Conservation (phyloP, 2,329 filamentous ascomycete species). For the Colletotrichum neosansevieriae region DNA sequence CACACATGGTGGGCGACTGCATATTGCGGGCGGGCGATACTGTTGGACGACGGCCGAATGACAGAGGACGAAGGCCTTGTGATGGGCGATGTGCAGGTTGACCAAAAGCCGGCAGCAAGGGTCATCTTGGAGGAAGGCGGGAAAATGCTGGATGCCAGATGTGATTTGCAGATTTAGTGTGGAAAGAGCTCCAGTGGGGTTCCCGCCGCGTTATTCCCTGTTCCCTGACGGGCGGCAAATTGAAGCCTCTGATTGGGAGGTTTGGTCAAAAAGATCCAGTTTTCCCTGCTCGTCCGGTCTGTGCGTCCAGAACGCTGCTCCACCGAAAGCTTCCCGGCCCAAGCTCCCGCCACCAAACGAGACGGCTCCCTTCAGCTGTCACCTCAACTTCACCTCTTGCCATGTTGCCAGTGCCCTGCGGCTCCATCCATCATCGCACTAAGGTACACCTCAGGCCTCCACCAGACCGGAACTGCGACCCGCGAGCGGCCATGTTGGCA, state of each 20-base stretch:
- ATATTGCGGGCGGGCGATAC: slow-evolving; percentile 28
- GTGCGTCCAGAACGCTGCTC: neutral
- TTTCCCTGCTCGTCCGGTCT: slow-evolving; percentile 17
- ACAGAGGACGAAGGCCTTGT: slow-evolving; percentile 10
- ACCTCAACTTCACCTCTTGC: neutral
- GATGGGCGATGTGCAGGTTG: slow-evolving; percentile 31
- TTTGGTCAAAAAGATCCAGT: no score
- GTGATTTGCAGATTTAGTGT: slow-evolving; percentile 23
- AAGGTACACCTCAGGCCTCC: neutral
- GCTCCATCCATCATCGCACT: slow-evolving; percentile 3
- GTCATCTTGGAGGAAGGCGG: slow-evolving; percentile 7
- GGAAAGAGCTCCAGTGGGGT: slow-evolving; percentile 29
- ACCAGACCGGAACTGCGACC: slow-evolving; percentile 18
- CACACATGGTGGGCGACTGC: slow-evolving; percentile 23
- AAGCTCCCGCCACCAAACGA: slow-evolving; percentile 15
- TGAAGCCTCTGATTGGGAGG: slow-evolving; percentile 42
- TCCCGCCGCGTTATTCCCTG: slow-evolving; percentile 19
- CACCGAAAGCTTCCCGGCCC: slow-evolving; percentile 27
- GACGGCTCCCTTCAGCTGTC: neutral
- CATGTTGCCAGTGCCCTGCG: neutral
- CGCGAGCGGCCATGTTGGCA: neutral
- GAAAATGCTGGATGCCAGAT: slow-evolving; percentile 18
- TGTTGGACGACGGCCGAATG: slow-evolving; percentile 34
- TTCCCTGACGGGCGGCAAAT: slow-evolving; percentile 46
- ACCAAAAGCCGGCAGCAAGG: slow-evolving; percentile 5